Conservation (phyloP, 768 basidiomycete genomes). For the Hirschioporus abietinus region DNA sequence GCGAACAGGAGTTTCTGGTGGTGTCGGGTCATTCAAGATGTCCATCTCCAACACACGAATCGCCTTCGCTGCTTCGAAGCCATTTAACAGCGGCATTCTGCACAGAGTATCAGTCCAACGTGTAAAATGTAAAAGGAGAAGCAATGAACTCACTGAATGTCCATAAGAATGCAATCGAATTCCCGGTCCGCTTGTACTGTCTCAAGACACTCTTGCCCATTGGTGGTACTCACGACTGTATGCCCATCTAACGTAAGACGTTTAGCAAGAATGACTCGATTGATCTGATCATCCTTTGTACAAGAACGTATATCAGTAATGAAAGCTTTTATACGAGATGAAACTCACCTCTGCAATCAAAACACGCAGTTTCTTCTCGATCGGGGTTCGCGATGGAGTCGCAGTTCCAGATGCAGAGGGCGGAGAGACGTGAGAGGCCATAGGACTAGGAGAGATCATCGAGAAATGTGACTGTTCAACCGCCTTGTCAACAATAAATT, state of each 20-base stretch:
- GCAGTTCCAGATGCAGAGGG: neutral
- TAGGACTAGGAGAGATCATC: neutral
- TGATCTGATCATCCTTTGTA: slow-evolving; percentile 64
- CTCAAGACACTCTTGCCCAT: slow-evolving; percentile 73
- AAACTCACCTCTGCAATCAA: slow-evolving; percentile 61
- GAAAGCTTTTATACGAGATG: neutral
- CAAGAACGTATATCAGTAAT: neutral
- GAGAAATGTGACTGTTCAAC: neutral
- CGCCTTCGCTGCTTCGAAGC: slow-evolving; percentile 59
- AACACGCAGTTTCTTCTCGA: slow-evolving; percentile 33
- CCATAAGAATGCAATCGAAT: slow-evolving; percentile 78
- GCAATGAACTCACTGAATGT: slow-evolving; percentile 56
- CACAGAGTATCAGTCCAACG: slow-evolving; percentile 2
- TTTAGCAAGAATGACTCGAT: slow-evolving; percentile 64
- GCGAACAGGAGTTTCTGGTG: slow-evolving; percentile 17
- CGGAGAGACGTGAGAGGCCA: neutral
- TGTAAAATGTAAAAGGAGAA: neutral
- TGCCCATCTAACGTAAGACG: slow-evolving; percentile 64
- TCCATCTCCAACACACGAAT: slow-evolving; percentile 58
- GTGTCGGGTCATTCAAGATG: slow-evolving; percentile 1
- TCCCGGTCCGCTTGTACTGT: slow-evolving; percentile 48
- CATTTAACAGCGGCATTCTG: slow-evolving; percentile 79
- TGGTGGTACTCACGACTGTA: slow-evolving; percentile 55
- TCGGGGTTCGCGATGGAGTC: slow-evolving; percentile 5
- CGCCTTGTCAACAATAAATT: slow-evolving; percentile 13